Evolutionary conservation across 2,329 filamentous ascomycete genomes (phyloP), one percentile per base, ranked within the genome.

Genomic region (Zasmidium citrigriseum): DNA sequence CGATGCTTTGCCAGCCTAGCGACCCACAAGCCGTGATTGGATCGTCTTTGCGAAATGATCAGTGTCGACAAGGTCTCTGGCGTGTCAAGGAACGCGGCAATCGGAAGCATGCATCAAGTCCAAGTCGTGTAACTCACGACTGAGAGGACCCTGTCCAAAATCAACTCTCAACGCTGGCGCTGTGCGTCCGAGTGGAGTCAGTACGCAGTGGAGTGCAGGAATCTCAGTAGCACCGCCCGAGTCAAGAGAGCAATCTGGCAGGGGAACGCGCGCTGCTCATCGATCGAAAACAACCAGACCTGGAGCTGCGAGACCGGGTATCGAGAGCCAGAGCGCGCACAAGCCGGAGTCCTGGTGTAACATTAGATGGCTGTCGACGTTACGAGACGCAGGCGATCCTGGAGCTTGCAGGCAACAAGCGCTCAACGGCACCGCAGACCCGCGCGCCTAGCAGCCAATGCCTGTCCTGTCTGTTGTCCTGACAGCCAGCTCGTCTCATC

Each of bases 1-100:
- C 50, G 44, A 34, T 23, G 16, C 22, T 48, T 24, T 34, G 25
- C 22, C 20, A 34, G 38, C 55, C 55, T 48, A 49, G 50, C 55
- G 55, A 21, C 25, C 50, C 41, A 41, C 18, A 2, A 18, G 4
- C 5, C n/a, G 21, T 57, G 44, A 58, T 58, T 58, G 49, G 55
- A 4, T 21, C 25, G 18, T 49, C 11, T 3, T 21, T 25, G 23
- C 45, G 46, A 41, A 18, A 56, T 44, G 34, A 29, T 50, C 18
- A 24, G 16, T 29, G 24, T 49, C 46, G 46, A 21, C 14, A 20
- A 11, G 16, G 22, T n/a, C n/a, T n/a, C n/a, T n/a, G n/a, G n/a
- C n/a, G n/a, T 41, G 23, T 51, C 46, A n/a, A 56, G 41, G 46
- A 44, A 27, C 47, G 47, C 47, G 47, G 47, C 47, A 49, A 49